phyloP scores from a whole-genome alignment of 495 filamentous ascomycete genomes.

The Podospora didyma region DNA sequence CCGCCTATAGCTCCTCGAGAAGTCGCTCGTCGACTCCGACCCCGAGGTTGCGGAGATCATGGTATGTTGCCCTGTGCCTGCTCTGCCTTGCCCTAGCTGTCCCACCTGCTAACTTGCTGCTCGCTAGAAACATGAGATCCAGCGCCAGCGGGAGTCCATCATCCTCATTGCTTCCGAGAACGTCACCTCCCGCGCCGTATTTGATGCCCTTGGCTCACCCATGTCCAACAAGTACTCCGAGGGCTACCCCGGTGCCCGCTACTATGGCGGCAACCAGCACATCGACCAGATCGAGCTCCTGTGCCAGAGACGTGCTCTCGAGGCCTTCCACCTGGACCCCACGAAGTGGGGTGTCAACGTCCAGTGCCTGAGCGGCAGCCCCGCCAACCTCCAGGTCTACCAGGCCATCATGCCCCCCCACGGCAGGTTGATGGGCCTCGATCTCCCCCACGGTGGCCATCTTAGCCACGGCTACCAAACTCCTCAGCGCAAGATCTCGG shows the following conservation, averaged over 20 bases:
- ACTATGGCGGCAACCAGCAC: constrained; percentile 99
- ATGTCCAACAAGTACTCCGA: constrained; percentile 99
- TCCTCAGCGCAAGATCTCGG: constrained; percentile 85
- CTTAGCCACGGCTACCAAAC: constrained; percentile 98
- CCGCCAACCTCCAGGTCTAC: constrained; percentile 97
- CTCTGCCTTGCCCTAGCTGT: background rate
- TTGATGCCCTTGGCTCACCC: constrained; percentile 82
- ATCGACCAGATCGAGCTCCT: constrained; percentile 94
- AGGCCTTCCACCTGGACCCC: constrained; percentile 82
- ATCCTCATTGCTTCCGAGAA: constrained; percentile 96
- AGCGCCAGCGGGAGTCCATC: constrained; percentile 97
- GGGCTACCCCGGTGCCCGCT: constrained; percentile 95
- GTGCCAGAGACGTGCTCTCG: constrained; percentile 91
- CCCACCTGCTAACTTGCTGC: constrained; percentile 1
- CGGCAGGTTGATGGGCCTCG: constrained; percentile 94
- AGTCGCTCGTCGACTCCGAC: constrained; percentile 76
- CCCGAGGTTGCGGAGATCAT: constrained; percentile 92
- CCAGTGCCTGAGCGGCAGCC: constrained; percentile 86
- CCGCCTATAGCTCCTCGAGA: constrained; percentile 76
- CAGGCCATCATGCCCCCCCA: constrained; percentile 97
- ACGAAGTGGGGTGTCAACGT: constrained; percentile 99
- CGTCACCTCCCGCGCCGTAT: constrained; percentile 83
- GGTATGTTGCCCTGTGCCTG: constrained; percentile 49
- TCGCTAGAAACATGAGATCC: constrained; percentile 79
- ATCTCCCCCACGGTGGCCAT: constrained; percentile 96